Evolutionary conservation across 352 stramenopile species (phyloP), one percentile per base, ranked within the genome.

Genomic region (Phytophthora ohioensis): DNA sequence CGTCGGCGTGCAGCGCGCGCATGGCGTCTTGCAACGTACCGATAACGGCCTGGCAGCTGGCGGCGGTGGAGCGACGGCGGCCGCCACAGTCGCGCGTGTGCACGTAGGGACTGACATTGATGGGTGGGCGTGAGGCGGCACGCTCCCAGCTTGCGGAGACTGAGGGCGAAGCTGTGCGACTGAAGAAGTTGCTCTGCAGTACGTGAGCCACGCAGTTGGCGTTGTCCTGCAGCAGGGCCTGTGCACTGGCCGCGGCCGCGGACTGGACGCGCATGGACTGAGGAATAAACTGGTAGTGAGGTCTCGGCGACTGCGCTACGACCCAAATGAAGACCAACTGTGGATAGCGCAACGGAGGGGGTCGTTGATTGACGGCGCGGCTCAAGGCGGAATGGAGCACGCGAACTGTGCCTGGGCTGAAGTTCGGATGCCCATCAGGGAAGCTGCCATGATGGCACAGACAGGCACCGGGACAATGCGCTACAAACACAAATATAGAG

Each of bases 11-110:
- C 21, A 90, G 73, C 10, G 85, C 82, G 12, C 80, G 79, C 69
- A 90, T 76, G 10, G 83, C 82, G 54, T 90, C 82, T n/a, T 82
- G 67, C 15, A 91, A 65, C 12, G 85, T 85, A 10, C 80, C 78
- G 41, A 85, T 79, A 7, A 92, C 85, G 46, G 75, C 58, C 53
- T 87, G 73, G 65, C 85, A 91, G 57, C 72, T 84, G 10, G 78
- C 69, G 34, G 75, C 81, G 5, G 85, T 91, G 39, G 80, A 86
- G 34, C 78, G 71, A 6, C 85, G 82, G 30, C 76, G 69, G 5
- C 70, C 71, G 31, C 71, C 86, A 31, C 75, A 81, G 66, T 81
- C 74, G 43, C 62, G 61, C 31, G 73, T 75, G 61, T 90, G 78
- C 8, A 87, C 68, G 54, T 80, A 84, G n/a, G 73, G 68, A 48